Conservation (phyloP, 2,329 filamentous ascomycete species). For the Beauveria australis region DNA sequence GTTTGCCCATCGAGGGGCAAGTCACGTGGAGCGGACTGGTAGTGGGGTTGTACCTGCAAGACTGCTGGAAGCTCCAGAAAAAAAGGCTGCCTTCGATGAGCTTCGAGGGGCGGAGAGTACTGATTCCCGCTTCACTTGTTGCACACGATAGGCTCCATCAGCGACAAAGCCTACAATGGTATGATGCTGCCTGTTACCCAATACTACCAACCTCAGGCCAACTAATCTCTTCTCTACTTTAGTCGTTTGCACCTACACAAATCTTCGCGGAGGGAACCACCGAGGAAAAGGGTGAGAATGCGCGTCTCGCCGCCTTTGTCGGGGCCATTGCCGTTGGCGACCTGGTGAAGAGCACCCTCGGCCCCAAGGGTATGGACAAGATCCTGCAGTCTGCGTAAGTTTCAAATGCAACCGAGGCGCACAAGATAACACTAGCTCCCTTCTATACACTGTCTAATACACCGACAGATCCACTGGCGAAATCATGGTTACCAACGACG, state of each 20-base stretch:
- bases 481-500: conserved; percentile 98
- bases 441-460: conserved; percentile 15
- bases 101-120: conserved; percentile 12
- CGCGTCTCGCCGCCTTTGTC: conserved; percentile 94
- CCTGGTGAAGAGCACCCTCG: conserved; percentile 92
- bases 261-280: conserved; percentile 97
- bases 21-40: conserved; percentile 26
- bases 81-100: conserved; percentile 12
- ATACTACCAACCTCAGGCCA: not conserved
- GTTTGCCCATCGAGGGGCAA: conserved; percentile 29
- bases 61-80: conserved; percentile 12
- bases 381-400: conserved; percentile 89
- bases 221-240: conserved; percentile 14
- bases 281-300: conserved; percentile 98
- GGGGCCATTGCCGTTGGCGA: conserved; percentile 97
- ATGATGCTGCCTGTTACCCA: not conserved
- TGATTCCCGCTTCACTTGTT: conserved; percentile 4
- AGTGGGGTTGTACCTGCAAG: conserved; percentile 7
- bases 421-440: conserved; percentile 8
- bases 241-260: conserved; percentile 80
- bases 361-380: conserved; percentile 99
- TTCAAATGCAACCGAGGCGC: not conserved
- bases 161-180: conserved; percentile 7
- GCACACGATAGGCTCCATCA: conserved; percentile 5
- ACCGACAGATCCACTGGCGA: conserved; percentile 74